Conservation (phyloP, 495 filamentous ascomycete species). For the Aspergillus heteromorphus region DNA sequence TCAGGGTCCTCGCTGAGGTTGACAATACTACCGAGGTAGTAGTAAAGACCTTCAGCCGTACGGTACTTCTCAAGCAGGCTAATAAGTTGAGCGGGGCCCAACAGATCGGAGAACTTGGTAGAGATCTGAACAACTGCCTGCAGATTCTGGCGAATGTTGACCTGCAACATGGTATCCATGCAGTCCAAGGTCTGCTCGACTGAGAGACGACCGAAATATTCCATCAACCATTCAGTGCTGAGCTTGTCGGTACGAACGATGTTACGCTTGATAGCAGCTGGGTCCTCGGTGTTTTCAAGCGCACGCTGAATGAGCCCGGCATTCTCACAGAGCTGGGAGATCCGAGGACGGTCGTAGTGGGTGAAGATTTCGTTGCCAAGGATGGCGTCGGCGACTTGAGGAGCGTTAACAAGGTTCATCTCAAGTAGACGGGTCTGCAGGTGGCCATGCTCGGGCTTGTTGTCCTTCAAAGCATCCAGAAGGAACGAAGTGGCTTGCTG, state of each 20-base stretch:
- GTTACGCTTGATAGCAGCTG: conserved; percentile 84
- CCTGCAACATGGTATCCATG: conserved; percentile 89
- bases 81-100: conserved; percentile 85
- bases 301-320: conserved; percentile 83
- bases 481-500: conserved; percentile 97
- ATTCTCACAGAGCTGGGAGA: conserved; percentile 87
- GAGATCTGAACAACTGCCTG: conserved; percentile 90
- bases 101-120: conserved; percentile 94
- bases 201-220: conserved; percentile 87
- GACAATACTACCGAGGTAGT: conserved; percentile 95
- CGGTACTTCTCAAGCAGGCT: conserved; percentile 96
- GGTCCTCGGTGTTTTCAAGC: conserved; percentile 89
- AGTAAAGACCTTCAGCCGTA: conserved; percentile 93
- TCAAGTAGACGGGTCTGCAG: conserved; percentile 92
- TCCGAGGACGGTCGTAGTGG: conserved; percentile 83
- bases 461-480: conserved; percentile 86
- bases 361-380: conserved; percentile 97
- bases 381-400: conserved; percentile 96
- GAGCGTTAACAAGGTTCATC: conserved; percentile 96
- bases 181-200: conserved; percentile 93
- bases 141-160: conserved; percentile 95
- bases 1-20: conserved; percentile 94
- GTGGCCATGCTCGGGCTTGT: conserved; percentile 88
- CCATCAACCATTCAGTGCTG: conserved; percentile 81
- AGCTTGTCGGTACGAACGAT: conserved; percentile 76